A percentile compares a stretch with the other conserved stretches of the same genome.
Evolutionary conservation across 208 protist species (phyloP).

Genomic region (Wallacemonas sp.): DNA sequence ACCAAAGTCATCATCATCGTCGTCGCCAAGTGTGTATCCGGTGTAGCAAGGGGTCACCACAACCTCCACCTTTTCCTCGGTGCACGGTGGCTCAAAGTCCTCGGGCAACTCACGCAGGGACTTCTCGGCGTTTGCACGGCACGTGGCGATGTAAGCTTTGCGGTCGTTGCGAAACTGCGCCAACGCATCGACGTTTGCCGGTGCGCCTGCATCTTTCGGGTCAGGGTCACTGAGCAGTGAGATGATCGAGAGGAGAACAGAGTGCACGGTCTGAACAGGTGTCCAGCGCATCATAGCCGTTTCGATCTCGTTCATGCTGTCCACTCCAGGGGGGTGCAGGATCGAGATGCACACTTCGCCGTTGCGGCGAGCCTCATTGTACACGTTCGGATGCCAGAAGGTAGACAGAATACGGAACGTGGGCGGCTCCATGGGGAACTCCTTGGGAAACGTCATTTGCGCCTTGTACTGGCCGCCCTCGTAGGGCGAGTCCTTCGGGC

Average conservation of each 20-base stretch:
- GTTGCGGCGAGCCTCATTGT: constrained; percentile 50
- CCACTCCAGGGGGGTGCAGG: constrained; percentile 96
- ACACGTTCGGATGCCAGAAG: constrained; percentile 99
- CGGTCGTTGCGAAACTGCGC: constrained; percentile 85
- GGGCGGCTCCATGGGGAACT: constrained; percentile 97
- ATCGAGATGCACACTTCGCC: constrained; percentile 98
- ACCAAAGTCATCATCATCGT: constrained; percentile 43
- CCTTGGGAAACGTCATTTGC: constrained; percentile 90
- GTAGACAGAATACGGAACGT: constrained; percentile 92
- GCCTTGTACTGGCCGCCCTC: constrained; percentile 91
- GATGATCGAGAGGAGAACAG: constrained; percentile 94
- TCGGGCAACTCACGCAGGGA: constrained; percentile 86
- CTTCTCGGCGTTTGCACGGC: constrained; percentile 76
- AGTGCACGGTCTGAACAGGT: constrained; percentile 94
- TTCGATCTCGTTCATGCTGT: constrained; percentile 90
- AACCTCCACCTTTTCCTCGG: constrained; percentile 61
- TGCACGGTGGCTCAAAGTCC: constrained; percentile 72
- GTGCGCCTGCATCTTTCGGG: constrained; percentile 87
- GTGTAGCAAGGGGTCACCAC: constrained; percentile 14
- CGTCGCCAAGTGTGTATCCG: constrained; percentile 26
- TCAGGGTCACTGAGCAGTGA: constrained; percentile 95
- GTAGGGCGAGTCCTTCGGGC: constrained; percentile 86
- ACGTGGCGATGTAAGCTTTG: constrained; percentile 53
- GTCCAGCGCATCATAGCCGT: constrained; percentile 95
- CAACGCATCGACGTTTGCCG: constrained; percentile 95